Evolutionary conservation across 2,329 filamentous ascomycete genomes (phyloP).

Genomic region (Colletotrichum horii): DNA sequence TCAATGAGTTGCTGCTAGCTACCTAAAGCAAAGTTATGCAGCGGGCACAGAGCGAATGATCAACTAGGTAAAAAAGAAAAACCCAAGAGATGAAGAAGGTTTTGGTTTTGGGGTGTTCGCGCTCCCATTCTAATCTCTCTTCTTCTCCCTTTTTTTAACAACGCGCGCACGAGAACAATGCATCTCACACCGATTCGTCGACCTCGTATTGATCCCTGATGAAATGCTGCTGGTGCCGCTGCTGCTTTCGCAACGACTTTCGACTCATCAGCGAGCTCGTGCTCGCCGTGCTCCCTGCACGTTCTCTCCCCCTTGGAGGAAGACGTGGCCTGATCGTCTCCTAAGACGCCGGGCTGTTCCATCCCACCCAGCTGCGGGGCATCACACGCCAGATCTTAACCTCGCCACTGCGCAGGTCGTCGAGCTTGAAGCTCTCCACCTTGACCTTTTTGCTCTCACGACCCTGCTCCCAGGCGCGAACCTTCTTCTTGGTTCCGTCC

Average conservation of each 20-base stretch:
- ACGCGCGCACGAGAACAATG: slow-evolving; percentile 4
- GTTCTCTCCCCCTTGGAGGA: not conserved
- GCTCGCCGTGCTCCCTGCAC: not conserved
- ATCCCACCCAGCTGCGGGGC: slow-evolving; percentile 89
- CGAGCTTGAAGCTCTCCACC: slow-evolving; percentile 91
- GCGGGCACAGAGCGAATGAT: slow-evolving; percentile 9
- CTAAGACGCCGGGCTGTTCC: slow-evolving; percentile 68
- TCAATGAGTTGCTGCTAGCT: slow-evolving; percentile 17
- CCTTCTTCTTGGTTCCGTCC: slow-evolving; percentile 99
- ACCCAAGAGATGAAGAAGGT: not conserved
- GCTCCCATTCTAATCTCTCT: not conserved
- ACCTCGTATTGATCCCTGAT: not conserved
- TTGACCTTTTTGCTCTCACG: slow-evolving; percentile 93
- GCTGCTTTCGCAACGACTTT: not conserved
- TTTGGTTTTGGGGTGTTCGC: not conserved
- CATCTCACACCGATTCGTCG: slow-evolving; percentile 8
- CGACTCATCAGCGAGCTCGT: not conserved
- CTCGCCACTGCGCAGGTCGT: slow-evolving; percentile 90
- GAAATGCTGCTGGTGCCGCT: not conserved
- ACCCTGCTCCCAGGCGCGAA: slow-evolving; percentile 93
- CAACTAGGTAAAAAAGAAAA: not conserved
- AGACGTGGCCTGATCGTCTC: slow-evolving; percentile 24
- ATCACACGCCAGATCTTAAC: slow-evolving; percentile 98
- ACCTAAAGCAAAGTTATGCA: slow-evolving; percentile 19
- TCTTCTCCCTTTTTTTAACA: not conserved